Evolutionary conservation across 805 yeast species (phyloP), one percentile per base, ranked within the genome.

Genomic region (Starmerella riodocensis): DNA sequence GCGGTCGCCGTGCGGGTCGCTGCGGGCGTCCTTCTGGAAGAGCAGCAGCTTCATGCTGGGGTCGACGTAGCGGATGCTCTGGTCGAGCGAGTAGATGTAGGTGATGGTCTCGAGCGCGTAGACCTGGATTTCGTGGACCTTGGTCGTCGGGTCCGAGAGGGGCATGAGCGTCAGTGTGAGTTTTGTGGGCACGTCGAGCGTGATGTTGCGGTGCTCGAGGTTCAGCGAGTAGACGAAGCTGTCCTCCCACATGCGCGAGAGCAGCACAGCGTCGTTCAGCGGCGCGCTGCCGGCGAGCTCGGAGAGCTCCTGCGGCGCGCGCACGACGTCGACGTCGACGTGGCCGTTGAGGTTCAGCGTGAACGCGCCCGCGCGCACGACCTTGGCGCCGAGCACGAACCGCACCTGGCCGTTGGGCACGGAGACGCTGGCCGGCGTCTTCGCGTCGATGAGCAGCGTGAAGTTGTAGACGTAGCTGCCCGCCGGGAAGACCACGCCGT

Each of bases 401-500:
- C 56, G 55, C 3, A 80, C 85, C 14, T 70, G 65, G 2, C 94
- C 94, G 58, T 79, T 82, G 2, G 85, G 76, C 2, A 78, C 82
- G 27, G 56, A 54, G 2, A 76, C 68, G 0, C 85, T 53, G 54
- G 83, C 94, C 0, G 94, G 93, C 22, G 74, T 65, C n/a, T 76
- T 70, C 8, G 84, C 69, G 7, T 78, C 84, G 11, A 84, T 65
- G 4, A 85, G 74, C 46, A 81, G 79, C 55, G 83, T 93, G 58
- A 84, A 84, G 36, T 80, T 76, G 62, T 81, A 84, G 26, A 82
- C 70, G 52, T 83, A 84, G 52, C 79, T 91, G 19, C 94, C 94
- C 0, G 85, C 78, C 11, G 67, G 64, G 45, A 80, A 81, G 9
- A 60, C 55, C 29, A 58, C 49, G 20, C 54, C 50, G 27, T 53